Base-by-base conservation (phyloP, 352 stramenopile species). In the Elongisporangium anandrum region DNA sequence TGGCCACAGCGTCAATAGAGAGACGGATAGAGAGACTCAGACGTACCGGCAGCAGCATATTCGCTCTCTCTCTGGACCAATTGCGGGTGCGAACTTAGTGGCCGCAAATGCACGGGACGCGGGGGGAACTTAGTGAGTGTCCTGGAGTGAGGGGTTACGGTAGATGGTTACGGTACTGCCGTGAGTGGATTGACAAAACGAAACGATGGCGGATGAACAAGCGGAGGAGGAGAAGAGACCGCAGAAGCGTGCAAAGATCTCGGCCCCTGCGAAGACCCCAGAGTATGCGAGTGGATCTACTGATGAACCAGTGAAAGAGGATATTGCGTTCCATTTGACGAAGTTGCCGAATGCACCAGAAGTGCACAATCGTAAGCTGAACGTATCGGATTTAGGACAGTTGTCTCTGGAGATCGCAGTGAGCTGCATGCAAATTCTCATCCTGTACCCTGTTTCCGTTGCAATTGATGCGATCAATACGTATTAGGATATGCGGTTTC, bases 1-100 rank as follows among this genome's bases (percentile, higher is more conserved):
- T 39, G 50, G 2, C 8, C 50, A 19, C 22, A 16, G 39, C 3
- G 15, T 50, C 17, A 17, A 49, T 12, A 50, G 9, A 50, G 10
- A 61, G 10, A 12, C 4, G 56, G 45, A n/a, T 23, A 60, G 41
- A 34, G 41, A 61, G 45, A 61, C 23, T n/a, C 23, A 2, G 13
- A 45, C 34, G 34, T 45, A 45, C 34, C 34, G 34, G 34, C 34
- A 45, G 34, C 34, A 45, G 34, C 34, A 45, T 45, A 45, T 45
- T 45, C 34, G 13, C 34, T 45, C 34, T 45, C 34, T 45, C 34
- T 45, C 34, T 45, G 34, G 34, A 45, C 34, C 34, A 45, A 45
- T 45, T 45, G 34, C 34, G 34, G 10, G 34, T 45, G 34, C 34
- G 34, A 45, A 45, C 34, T 45, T 45, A 45, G 34, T 16, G 34